Evolutionary conservation across 257 asterid species (phyloP).

Genomic region (Lantana camara): DNA sequence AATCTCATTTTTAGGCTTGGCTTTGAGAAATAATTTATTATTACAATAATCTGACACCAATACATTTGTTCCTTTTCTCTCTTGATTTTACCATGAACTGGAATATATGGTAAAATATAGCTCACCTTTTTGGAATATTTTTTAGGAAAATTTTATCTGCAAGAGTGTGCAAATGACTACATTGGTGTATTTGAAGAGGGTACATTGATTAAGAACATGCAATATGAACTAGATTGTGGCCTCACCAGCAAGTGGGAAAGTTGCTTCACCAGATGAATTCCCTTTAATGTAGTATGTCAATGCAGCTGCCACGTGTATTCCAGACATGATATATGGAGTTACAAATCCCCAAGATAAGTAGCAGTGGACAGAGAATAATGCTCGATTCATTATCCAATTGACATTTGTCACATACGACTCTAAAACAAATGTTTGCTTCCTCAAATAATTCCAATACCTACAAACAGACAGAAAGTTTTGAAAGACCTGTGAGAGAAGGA

Average conservation of each 20-base stretch:
- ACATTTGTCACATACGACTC: slow-evolving; percentile 86
- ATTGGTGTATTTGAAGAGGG: slow-evolving; percentile 1
- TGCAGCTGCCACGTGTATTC: slow-evolving; percentile 76
- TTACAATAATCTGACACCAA: not conserved
- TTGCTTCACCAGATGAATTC: slow-evolving; percentile 53
- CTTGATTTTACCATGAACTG: slow-evolving; percentile 4
- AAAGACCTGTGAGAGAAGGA: slow-evolving; percentile 26
- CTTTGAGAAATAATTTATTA: slow-evolving; percentile 3
- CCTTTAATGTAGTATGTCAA: slow-evolving; percentile 59
- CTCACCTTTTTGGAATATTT: not conserved
- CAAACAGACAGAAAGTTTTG: slow-evolving; percentile 19
- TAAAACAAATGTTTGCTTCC: slow-evolving; percentile 97
- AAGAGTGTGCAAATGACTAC: not conserved
- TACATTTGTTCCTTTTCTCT: slow-evolving; percentile 2
- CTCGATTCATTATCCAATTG: slow-evolving; percentile 96
- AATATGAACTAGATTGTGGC: not conserved
- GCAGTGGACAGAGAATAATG: slow-evolving; percentile 82
- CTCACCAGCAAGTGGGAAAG: slow-evolving; percentile 69
- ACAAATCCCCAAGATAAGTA: slow-evolving; percentile 98
- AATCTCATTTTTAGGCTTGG: not conserved
- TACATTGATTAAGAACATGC: not conserved
- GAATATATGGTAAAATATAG: not conserved
- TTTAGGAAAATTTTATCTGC: slow-evolving; percentile 1
- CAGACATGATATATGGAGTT: slow-evolving; percentile 76
- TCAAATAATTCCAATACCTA: slow-evolving; percentile 98